Evolutionary conservation across 441 rosid genomes (phyloP).

Genomic region (Biscutella laevigata): DNA sequence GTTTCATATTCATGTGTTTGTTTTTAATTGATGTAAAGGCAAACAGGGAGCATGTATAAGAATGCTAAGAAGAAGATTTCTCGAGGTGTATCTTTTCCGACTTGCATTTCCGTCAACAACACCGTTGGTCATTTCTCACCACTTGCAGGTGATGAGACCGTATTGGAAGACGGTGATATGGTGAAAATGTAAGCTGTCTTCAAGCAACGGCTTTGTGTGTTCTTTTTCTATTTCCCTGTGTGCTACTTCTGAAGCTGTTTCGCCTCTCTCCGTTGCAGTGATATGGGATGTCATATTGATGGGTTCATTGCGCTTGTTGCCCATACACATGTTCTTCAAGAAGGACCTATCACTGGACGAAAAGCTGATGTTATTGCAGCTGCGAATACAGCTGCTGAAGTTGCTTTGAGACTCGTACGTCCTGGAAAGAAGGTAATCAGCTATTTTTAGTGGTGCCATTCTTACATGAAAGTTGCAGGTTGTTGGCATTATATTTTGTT

Average conservation of each 20-base stretch:
- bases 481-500: neutral
- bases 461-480: neutral
- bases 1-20: neutral
- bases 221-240: too few species aligned
- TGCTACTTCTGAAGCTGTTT: neutral
- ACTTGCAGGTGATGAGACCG: constrained; percentile 62
- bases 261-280: constrained; percentile 32
- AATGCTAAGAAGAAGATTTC: constrained; percentile 86
- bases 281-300: constrained; percentile 95
- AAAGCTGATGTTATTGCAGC: constrained; percentile 92
- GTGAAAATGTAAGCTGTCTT: constrained; percentile 60
- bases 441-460: neutral
- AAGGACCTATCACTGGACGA: constrained; percentile 59
- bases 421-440: constrained; percentile 83
- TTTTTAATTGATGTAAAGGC: constrained; percentile 31
- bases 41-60: constrained; percentile 84
- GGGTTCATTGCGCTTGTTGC: constrained; percentile 92
- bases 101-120: constrained; percentile 89
- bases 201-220: too few species aligned
- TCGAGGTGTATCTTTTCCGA: constrained; percentile 86
- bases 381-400: constrained; percentile 93
- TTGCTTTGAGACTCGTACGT: constrained; percentile 92
- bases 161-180: constrained; percentile 80
- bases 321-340: constrained; percentile 76
- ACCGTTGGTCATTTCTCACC: constrained; percentile 84